Conservation (phyloP, 129 eudicot genomes). For the Lactuca sativa region DNA sequence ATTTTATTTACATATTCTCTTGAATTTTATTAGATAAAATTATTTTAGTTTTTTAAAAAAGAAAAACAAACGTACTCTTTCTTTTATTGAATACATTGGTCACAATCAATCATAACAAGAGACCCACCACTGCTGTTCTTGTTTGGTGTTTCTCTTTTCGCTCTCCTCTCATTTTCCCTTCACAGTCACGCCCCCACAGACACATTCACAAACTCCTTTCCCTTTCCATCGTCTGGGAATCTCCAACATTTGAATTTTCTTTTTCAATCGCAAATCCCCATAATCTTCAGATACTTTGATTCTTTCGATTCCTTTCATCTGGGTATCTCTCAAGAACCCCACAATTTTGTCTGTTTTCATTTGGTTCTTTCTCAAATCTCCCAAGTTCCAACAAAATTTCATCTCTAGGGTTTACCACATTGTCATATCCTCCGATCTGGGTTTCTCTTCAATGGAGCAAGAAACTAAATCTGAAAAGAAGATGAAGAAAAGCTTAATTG, state of each 20-base stretch:
- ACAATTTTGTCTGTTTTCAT: conserved; percentile 4
- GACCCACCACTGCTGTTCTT: background rate
- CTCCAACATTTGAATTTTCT: background rate
- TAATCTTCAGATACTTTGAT: background rate
- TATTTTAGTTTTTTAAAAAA: background rate
- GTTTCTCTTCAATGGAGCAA: background rate
- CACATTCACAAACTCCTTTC: no score
- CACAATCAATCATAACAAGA: conserved; percentile 10
- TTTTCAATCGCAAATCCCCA: background rate
- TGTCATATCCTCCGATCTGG: background rate
- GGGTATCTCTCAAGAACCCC: background rate
- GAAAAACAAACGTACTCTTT: background rate
- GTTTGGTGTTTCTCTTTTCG: background rate
- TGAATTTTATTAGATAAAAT: background rate
- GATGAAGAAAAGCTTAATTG: conserved; percentile 10
- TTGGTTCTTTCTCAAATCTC: background rate
- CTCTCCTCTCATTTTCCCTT: background rate
- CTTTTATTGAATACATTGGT: background rate
- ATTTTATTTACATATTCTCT: background rate
- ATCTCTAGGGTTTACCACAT: background rate
- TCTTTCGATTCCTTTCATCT: conserved; percentile 2
- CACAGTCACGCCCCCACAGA: background rate
- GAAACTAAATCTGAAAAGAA: background rate
- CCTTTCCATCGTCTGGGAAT: background rate
- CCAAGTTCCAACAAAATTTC: background rate